These are phyloP conservation scores for Plasmodium yoelii DNA, from an alignment of 169 alveolate species.

Conservation along the genomic window DNA sequence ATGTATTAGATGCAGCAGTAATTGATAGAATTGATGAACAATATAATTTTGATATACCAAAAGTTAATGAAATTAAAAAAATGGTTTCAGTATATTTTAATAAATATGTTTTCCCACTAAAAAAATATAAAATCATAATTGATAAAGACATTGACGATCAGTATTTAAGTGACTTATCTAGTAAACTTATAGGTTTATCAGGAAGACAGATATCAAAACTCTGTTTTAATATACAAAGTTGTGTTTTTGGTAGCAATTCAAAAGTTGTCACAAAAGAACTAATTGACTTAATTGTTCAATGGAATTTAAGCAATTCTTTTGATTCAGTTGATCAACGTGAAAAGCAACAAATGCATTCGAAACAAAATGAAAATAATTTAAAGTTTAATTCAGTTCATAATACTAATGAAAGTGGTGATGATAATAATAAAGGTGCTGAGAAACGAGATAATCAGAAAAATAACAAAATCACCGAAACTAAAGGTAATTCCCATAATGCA, in stretches of 20 bases:
- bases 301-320: conserved; percentile 65
- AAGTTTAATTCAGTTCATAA: background rate
- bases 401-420: background rate
- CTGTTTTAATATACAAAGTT: conserved; percentile 62
- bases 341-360: background rate
- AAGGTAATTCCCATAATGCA: background rate
- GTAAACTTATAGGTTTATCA: conserved; percentile 93
- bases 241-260: conserved; percentile 75
- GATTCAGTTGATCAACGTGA: background rate
- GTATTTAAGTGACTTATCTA: conserved; percentile 87
- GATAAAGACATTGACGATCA: conserved; percentile 87
- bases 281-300: conserved; percentile 49
- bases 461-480: background rate
- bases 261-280: conserved; percentile 69
- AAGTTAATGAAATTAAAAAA: conserved; percentile 90
- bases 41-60: conserved; percentile 95
- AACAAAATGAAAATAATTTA: background rate
- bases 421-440: background rate
- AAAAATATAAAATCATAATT: conserved; percentile 79
- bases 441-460: background rate
- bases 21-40: conserved; percentile 96
- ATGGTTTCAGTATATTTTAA: conserved; percentile 94
- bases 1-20: conserved; percentile 95
- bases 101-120: conserved; percentile 88
- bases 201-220: conserved; percentile 95